phyloP scores from a whole-genome alignment of 768 basidiomycete species.

The Psilocybe tampanensis region DNA sequence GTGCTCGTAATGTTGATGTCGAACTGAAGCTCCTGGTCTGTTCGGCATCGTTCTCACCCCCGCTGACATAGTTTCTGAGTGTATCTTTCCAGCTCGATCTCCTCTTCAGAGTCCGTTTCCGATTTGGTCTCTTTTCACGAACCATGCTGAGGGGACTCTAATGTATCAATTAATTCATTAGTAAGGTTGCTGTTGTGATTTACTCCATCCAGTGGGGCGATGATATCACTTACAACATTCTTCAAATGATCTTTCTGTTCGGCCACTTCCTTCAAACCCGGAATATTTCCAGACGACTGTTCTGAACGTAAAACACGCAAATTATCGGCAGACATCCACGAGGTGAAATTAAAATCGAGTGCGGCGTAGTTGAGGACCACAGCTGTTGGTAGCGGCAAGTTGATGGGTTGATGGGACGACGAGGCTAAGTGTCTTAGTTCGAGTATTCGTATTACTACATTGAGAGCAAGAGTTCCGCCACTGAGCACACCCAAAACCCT shows the following conservation, averaged over 20 bases:
- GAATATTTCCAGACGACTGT: constrained; percentile 81
- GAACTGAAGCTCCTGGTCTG: constrained; percentile 17
- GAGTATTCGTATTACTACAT: constrained; percentile 83
- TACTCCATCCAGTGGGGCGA: background rate
- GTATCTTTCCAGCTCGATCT: constrained; percentile 64
- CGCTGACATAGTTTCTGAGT: constrained; percentile 48
- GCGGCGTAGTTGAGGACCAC: constrained; percentile 90
- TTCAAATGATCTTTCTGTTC: constrained; percentile 88
- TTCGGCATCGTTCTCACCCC: constrained; percentile 35
- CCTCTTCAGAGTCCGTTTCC: constrained; percentile 50
- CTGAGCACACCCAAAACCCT: constrained; percentile 40
- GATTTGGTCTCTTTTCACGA: constrained; percentile 56
- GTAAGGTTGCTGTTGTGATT: background rate
- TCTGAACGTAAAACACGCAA: constrained; percentile 85
- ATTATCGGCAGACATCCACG: constrained; percentile 91
- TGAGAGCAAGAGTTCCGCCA: constrained; percentile 85
- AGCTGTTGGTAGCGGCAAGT: constrained; percentile 74
- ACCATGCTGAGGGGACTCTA: constrained; percentile 91
- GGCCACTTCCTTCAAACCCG: constrained; percentile 68
- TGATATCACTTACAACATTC: constrained; percentile 55
- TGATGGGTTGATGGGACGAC: constrained; percentile 33
- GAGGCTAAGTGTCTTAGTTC: constrained; percentile 53
- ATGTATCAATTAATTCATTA: constrained; percentile 3
- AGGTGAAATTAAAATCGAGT: constrained; percentile 97
- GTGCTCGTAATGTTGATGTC: constrained; percentile 31